Base-by-base conservation (phyloP, 495 filamentous ascomycete genomes). In the Podospora didyma region DNA sequence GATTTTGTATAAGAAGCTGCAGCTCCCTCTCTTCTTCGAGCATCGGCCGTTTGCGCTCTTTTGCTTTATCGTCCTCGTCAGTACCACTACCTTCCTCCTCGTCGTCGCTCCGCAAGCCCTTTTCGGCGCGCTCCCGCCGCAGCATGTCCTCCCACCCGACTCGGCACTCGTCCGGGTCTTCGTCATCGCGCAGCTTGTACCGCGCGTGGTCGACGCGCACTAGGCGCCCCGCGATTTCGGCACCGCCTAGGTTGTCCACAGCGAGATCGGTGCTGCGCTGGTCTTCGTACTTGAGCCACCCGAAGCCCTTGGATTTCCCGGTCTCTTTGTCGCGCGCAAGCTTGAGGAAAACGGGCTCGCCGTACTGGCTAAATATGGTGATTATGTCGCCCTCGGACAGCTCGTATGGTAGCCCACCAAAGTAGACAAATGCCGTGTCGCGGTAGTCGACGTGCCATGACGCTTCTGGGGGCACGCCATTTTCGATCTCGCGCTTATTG, bases 401-500 rank as follows among this genome's bases (percentile, higher is more conserved):
- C 61, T 96, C 90, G 71, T 89, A 96, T 10, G 92, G 92, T 46
- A 99, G 83, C 26, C 94, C 94, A 62, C 95, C 95, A 54, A 97
- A 91, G 77, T 94, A 94, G 68, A 99, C 79, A 72, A 93, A 99
- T 58, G 94, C 94, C 12, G 95, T 96, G 77, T 97, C 93, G 70
- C 89, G 87, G 73, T 96, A 97, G 75, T 99, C 94, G 65, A 87
- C 84, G 71, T 99, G 94, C 94, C 94, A 99, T 56, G 95, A 97
- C 47, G 89, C 94, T 71, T 89, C 82, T 34, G 89, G 85, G 16
- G 88, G 73, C 51, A 93, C 75, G 58, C 83, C 87, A 70, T 89
- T 86, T 72, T 97, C 90, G 53, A 97, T 87, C 74, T 99, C 94
- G 57, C 87, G 86, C 79, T 96, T 91, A 76, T 97, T 99, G 57